Conservation (phyloP, 805 yeast genomes). For the Phaffomyces antillensis region DNA sequence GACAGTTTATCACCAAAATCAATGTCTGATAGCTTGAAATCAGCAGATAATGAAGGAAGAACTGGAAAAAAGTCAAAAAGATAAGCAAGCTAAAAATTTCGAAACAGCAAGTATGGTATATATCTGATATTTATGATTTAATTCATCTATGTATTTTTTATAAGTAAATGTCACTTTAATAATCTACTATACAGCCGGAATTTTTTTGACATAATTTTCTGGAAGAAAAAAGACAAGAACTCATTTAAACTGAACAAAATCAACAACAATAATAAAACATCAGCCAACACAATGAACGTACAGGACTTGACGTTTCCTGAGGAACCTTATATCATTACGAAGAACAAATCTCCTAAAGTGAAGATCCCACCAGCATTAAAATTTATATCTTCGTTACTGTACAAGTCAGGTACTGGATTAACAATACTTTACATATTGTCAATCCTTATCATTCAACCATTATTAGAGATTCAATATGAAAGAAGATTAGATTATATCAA, state of each 20-base stretch:
- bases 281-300: not conserved
- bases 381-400: slow-evolving; percentile 23
- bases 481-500: slow-evolving; percentile 31
- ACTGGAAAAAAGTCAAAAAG: not conserved
- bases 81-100: not conserved
- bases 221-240: not conserved
- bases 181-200: no score
- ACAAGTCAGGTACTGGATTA: slow-evolving; percentile 29
- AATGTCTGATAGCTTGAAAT: not conserved
- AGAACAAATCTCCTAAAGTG: not conserved
- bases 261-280: not conserved
- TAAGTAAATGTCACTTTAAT: no score
- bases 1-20: slow-evolving; percentile 20
- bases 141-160: no score
- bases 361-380: slow-evolving; percentile 19
- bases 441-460: slow-evolving; percentile 33
- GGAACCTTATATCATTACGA: slow-evolving; percentile 4
- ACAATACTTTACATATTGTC: slow-evolving; percentile 26
- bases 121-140: no score
- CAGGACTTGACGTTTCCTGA: slow-evolving; percentile 19
- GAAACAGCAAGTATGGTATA: no score
- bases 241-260: not conserved
- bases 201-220: no score
- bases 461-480: slow-evolving; percentile 30
- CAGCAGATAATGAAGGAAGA: not conserved